Conservation (phyloP, 2,329 filamentous ascomycete species). For the Stachybotrys chartarum region DNA sequence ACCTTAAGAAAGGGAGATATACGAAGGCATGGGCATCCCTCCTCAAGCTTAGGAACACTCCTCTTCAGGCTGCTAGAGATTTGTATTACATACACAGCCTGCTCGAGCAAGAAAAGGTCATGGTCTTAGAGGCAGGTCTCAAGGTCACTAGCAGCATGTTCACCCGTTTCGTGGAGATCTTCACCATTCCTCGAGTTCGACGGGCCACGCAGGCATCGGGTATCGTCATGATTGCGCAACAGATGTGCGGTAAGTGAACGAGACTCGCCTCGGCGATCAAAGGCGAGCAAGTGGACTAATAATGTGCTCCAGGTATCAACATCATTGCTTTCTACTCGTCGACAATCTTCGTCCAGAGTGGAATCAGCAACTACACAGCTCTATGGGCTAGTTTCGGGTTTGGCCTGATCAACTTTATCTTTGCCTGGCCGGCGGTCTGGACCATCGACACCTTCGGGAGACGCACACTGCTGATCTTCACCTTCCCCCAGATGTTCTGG, state of each 20-base stretch:
- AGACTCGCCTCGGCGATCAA: neutral
- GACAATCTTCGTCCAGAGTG: constrained; percentile 36
- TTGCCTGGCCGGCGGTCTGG: constrained; percentile 55
- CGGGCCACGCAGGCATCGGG: constrained; percentile 60
- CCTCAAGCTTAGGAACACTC: constrained; percentile 46
- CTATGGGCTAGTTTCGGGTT: constrained; percentile 36
- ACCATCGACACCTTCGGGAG: constrained; percentile 60
- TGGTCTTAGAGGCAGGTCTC: constrained; percentile 19
- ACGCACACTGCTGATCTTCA: constrained; percentile 51
- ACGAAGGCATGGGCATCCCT: constrained; percentile 49
- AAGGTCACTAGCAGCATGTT: constrained; percentile 34
- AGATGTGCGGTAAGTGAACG: constrained; percentile 44
- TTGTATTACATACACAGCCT: constrained; percentile 51
- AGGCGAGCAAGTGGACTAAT: neutral
- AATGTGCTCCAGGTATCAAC: constrained; percentile 22
- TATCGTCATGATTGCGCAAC: constrained; percentile 60
- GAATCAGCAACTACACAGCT: constrained; percentile 28
- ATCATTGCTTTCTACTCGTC: constrained; percentile 43
- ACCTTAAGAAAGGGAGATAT: constrained; percentile 53
- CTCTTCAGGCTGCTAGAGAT: constrained; percentile 54
- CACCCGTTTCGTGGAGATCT: constrained; percentile 47
- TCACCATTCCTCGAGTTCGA: constrained; percentile 49
- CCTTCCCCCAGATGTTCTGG: constrained; percentile 59
- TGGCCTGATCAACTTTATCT: constrained; percentile 53
- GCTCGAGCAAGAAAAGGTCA: constrained; percentile 20